phyloP scores from a whole-genome alignment of 257 asterid species.

The Vinca minor region DNA sequence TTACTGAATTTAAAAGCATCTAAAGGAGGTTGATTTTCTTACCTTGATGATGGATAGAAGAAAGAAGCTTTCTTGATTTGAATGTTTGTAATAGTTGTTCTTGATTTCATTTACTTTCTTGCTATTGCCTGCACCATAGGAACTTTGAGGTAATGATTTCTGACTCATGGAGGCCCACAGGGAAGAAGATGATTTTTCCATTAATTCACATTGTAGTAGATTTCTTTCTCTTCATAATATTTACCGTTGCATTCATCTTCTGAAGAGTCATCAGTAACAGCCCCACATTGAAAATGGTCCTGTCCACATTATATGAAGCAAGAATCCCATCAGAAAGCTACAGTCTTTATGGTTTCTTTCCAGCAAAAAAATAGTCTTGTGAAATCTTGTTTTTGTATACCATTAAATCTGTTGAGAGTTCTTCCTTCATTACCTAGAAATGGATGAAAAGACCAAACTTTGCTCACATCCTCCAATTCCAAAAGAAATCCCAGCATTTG shows the following conservation, averaged over 20 bases:
- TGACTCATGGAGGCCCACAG: constrained; percentile 65
- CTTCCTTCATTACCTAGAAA: constrained; percentile 24
- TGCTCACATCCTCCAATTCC: constrained; percentile 6
- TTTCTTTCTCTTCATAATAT: constrained; percentile 28
- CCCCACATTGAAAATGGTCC: constrained; percentile 26
- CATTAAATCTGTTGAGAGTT: constrained; percentile 7
- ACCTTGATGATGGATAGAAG: constrained; percentile 18
- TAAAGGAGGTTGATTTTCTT: constrained; percentile 12
- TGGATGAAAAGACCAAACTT: constrained; percentile 38
- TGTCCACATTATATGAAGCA: constrained; percentile 24
- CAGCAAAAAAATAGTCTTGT: constrained; percentile 18
- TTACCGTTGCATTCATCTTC: constrained; percentile 65
- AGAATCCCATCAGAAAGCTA: constrained; percentile 24
- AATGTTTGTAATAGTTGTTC: constrained; percentile 12
- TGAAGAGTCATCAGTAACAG: constrained; percentile 22
- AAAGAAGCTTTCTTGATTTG: constrained; percentile 17
- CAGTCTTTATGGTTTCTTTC: constrained; percentile 16
- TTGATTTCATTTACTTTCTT: neutral
- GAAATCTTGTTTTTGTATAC: constrained; percentile 14
- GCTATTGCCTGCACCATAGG: constrained; percentile 22
- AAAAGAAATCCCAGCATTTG: constrained; percentile 24
- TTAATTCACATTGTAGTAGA: constrained; percentile 50
- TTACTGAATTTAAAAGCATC: constrained; percentile 9
- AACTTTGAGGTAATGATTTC: constrained; percentile 31
- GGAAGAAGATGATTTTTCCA: constrained; percentile 39